Evolutionary conservation across 768 basidiomycete species (phyloP).

Genomic region (Butyriboletus loyo): DNA sequence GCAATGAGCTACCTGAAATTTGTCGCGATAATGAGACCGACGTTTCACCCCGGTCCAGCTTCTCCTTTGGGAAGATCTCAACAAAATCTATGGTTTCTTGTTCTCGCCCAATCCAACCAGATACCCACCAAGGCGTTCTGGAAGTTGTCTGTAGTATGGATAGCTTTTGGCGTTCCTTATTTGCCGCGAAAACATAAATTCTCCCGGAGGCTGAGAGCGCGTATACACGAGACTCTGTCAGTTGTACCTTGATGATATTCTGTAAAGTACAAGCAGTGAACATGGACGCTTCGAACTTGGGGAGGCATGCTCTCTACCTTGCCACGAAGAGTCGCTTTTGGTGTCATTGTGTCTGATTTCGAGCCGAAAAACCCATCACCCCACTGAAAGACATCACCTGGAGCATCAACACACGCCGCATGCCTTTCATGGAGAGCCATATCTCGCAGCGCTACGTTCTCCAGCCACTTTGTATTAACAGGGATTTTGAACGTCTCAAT

Average conservation of each 20-base stretch:
- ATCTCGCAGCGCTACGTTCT: conserved; percentile 70
- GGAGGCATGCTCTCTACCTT: conserved; percentile 44
- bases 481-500: conserved; percentile 49
- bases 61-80: conserved; percentile 57
- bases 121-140: conserved; percentile 57
- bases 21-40: conserved; percentile 29
- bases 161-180: conserved; percentile 45
- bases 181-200: conserved; percentile 65
- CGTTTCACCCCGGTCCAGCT: conserved; percentile 66
- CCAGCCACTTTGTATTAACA: conserved; percentile 52
- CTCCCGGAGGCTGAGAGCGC: conserved; percentile 77
- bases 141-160: conserved; percentile 40
- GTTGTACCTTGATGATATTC: conserved; percentile 67
- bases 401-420: conserved; percentile 73
- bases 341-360: conserved; percentile 30
- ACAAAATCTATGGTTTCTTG: conserved; percentile 52
- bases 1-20: conserved; percentile 8
- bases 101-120: conserved; percentile 53
- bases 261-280: conserved; percentile 26
- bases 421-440: conserved; percentile 62
- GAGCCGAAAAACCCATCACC: conserved; percentile 58
- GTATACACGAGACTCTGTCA: conserved; percentile 61
- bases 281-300: neutral
- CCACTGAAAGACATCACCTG: conserved; percentile 85
- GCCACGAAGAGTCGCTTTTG: conserved; percentile 56